Conservation (phyloP, 2,329 filamentous ascomycete genomes). For the Trichoderma sp. region DNA sequence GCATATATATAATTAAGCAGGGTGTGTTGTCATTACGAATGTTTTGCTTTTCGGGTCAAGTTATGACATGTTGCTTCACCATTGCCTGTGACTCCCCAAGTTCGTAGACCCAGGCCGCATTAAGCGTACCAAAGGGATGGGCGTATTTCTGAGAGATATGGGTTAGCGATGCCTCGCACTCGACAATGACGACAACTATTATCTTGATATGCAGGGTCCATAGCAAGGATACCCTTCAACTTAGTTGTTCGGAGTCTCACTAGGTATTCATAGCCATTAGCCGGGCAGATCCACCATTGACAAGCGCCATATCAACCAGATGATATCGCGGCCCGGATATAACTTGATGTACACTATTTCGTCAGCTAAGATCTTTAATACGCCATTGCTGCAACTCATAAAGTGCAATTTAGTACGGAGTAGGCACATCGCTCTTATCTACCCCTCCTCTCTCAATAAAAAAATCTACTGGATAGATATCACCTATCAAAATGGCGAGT, state of each 20-base stretch:
- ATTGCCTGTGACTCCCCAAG: background rate
- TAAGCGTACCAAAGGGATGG: background rate
- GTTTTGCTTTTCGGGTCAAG: constrained; percentile 7
- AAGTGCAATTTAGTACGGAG: background rate
- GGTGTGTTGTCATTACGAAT: constrained; percentile 14
- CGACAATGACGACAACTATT: background rate
- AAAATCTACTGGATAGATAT: background rate
- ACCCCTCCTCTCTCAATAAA: background rate
- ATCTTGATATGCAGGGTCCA: background rate
- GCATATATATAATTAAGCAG: constrained; percentile 17
- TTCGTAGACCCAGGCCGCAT: background rate
- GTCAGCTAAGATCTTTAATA: background rate
- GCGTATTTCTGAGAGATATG: background rate
- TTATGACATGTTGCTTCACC: background rate
- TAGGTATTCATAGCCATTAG: background rate
- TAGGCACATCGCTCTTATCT: background rate
- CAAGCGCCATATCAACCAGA: background rate
- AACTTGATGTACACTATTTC: background rate
- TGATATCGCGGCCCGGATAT: background rate
- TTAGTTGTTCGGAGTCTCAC: background rate
- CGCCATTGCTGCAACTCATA: constrained; percentile 3
- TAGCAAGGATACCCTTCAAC: background rate
- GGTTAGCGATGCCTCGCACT: background rate
- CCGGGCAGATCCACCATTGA: background rate
- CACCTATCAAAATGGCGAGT: background rate